A percentile compares a stretch with the other conserved stretches of the same genome.
Conservation (phyloP, 768 basidiomycete species). For the Mycena vulgaris region DNA sequence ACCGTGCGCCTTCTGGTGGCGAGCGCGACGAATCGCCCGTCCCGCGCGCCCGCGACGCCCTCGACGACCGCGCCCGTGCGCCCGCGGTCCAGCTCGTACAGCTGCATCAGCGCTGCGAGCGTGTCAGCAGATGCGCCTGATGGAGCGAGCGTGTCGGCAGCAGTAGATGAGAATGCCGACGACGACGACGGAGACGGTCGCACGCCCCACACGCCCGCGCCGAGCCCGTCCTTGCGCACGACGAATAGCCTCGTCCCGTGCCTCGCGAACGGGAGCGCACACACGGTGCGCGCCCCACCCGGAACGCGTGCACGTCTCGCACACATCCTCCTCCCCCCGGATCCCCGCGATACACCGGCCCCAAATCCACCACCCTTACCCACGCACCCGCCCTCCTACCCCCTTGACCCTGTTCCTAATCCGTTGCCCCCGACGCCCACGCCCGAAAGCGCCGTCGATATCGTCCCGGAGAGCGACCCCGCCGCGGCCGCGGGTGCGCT, state of each 20-base stretch:
- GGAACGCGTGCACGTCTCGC: conserved; percentile 26
- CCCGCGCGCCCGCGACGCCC: too few species aligned
- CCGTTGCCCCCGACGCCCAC: not conserved
- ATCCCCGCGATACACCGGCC: not conserved
- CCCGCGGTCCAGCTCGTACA: conserved; percentile 32
- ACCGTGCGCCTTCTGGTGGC: conserved; percentile 63
- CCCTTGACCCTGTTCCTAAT: too few species aligned
- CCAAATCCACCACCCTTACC: conserved; percentile 31
- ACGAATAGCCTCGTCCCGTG: conserved; percentile 30
- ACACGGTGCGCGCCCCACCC: conserved; percentile 17
- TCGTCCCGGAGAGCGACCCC: not conserved
- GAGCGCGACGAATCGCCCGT: conserved; percentile 22
- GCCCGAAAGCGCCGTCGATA: not conserved
- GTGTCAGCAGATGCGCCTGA: too few species aligned
- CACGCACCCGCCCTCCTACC: conserved; percentile 27
- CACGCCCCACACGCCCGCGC: conserved; percentile 29
- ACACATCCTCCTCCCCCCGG: conserved; percentile 16
- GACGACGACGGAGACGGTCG: conserved; percentile 18
- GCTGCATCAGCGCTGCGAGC: not conserved
- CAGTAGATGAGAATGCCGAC: too few species aligned
- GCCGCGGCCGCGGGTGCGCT: conserved; percentile 23
- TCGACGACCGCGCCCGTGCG: conserved; percentile 37
- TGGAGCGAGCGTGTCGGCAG: too few species aligned
- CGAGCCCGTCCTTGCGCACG: conserved; percentile 30
- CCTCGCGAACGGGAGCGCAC: conserved; percentile 15